Evolutionary conservation across 768 basidiomycete genomes (phyloP).

Genomic region (Suillus brevipes): DNA sequence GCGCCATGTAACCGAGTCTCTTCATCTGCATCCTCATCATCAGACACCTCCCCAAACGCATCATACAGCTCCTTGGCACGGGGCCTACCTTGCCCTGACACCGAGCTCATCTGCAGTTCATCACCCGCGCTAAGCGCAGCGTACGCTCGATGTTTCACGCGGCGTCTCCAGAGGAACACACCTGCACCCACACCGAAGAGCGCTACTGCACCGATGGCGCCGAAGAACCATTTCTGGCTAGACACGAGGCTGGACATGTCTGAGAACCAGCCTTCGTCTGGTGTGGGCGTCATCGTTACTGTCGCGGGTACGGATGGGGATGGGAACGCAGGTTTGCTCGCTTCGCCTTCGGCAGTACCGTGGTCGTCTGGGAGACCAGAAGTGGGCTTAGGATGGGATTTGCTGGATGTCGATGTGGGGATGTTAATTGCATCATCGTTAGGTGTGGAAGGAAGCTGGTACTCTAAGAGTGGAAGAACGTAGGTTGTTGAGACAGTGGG

Average conservation of each 20-base stretch:
- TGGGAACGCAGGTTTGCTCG: conserved; percentile 71
- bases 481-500: conserved; percentile 62
- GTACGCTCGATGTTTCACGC: conserved; percentile 50
- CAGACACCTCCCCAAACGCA: conserved; percentile 90
- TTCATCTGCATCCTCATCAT: conserved; percentile 79
- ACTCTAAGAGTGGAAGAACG: conserved; percentile 54
- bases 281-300: conserved; percentile 52
- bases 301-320: conserved; percentile 27
- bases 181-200: conserved; percentile 70
- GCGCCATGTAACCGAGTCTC: conserved; percentile 57
- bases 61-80: conserved; percentile 92
- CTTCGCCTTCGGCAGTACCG: conserved; percentile 76
- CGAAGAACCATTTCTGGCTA: conserved; percentile 88
- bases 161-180: conserved; percentile 80
- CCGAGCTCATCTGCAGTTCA: conserved; percentile 74
- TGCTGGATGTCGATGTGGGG: conserved; percentile 48
- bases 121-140: conserved; percentile 60
- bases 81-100: conserved; percentile 48
- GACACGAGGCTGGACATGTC: conserved; percentile 72
- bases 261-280: conserved; percentile 85
- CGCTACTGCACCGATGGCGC: conserved; percentile 74
- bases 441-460: conserved; percentile 48
- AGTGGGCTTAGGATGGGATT: conserved; percentile 81
- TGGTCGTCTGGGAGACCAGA: conserved; percentile 86
- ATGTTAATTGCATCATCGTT: conserved; percentile 41